These are phyloP conservation scores for Salicornia ramosissima DNA, from an alignment of 148 eudicot genomes.

Conservation along the genomic window DNA sequence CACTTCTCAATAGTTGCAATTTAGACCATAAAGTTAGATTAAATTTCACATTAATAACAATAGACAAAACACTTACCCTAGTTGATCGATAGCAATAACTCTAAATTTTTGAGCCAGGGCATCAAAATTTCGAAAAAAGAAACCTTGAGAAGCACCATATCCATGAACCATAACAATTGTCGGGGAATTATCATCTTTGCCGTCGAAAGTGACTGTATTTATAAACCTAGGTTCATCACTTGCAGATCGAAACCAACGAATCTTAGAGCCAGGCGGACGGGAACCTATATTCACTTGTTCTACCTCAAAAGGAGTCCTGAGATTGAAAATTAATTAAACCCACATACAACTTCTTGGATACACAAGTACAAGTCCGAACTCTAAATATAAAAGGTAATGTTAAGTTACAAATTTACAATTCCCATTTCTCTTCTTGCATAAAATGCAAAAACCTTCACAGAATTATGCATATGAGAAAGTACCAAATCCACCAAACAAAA, in stretches of 20 bases:
- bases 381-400: not conserved
- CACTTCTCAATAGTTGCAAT: not conserved
- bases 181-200: slow-evolving; percentile 57
- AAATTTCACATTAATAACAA: not conserved
- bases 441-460: not conserved
- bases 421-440: no score
- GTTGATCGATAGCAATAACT: slow-evolving; percentile 95
- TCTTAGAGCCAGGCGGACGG: slow-evolving; percentile 87
- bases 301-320: slow-evolving; percentile 69
- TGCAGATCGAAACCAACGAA: slow-evolving; percentile 91
- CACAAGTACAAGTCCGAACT: not conserved
- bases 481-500: not conserved
- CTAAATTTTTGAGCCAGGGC: slow-evolving; percentile 67
- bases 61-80: slow-evolving; percentile 49
- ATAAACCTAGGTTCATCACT: slow-evolving; percentile 80
- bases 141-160: slow-evolving; percentile 95
- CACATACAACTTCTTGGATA: not conserved
- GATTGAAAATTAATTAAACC: slow-evolving; percentile 15
- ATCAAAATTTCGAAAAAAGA: slow-evolving; percentile 95
- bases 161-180: slow-evolving; percentile 98
- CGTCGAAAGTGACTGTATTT: slow-evolving; percentile 76
- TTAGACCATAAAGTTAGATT: not conserved
- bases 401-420: not conserved
- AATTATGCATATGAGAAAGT: not conserved
- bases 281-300: slow-evolving; percentile 85